phyloP scores from a whole-genome alignment of 1,284 basidiomycete genomes.

The Malassezia furfur region DNA sequence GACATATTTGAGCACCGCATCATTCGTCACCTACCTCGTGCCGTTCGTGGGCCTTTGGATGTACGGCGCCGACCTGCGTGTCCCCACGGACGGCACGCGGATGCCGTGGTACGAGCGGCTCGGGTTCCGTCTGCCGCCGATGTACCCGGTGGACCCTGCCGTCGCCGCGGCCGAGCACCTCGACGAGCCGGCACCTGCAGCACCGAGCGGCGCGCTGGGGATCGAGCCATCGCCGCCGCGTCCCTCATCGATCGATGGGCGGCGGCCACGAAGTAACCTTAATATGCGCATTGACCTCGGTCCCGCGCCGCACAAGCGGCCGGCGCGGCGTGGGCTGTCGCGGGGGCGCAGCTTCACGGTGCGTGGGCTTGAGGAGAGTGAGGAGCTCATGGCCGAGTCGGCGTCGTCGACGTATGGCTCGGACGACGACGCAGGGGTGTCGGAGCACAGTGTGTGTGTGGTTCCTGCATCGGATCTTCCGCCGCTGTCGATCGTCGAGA shows the following conservation, averaged over 20 bases:
- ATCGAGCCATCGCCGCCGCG: slow-evolving; percentile 12
- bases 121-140: slow-evolving; percentile 30
- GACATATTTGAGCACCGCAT: slow-evolving; percentile 77
- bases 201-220: too few relatives aligned
- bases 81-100: slow-evolving; percentile 6
- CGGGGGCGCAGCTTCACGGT: not conserved
- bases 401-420: not conserved
- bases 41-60: slow-evolving; percentile 53
- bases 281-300: not conserved
- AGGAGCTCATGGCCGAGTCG: not conserved
- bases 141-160: not conserved
- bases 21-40: slow-evolving; percentile 79
- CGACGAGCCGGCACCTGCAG: not conserved
- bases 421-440: not conserved
- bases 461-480: slow-evolving; percentile 18
- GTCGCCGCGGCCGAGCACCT: not conserved
- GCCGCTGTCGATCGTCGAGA: slow-evolving; percentile 38
- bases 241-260: slow-evolving; percentile 42
- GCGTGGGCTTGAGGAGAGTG: not conserved
- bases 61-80: not conserved
- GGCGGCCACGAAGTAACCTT: slow-evolving; percentile 28
- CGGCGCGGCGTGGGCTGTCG: not conserved
- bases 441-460: not conserved
- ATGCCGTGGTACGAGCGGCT: slow-evolving; percentile 29
- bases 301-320: not conserved